A percentile compares a stretch with the other conserved stretches of the same genome.
phyloP scores from a whole-genome alignment of 345 rosid species.

The Turnera subulata region DNA sequence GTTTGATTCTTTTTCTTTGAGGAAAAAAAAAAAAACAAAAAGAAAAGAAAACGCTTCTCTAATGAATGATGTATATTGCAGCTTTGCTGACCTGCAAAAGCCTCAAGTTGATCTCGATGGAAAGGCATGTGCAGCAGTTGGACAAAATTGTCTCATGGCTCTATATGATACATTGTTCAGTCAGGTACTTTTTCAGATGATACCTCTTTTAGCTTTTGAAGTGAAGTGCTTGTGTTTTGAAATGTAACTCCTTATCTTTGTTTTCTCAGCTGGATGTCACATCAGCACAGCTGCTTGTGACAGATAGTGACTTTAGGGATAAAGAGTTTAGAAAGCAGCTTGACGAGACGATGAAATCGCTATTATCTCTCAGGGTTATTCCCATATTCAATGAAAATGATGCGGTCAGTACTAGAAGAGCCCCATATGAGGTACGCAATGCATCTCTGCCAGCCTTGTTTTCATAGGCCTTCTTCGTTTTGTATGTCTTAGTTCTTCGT shows the following conservation, averaged over 20 bases:
- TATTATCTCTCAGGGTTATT: conserved; percentile 63
- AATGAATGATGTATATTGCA: conserved; percentile 16
- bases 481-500: too few species aligned
- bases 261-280: conserved; percentile 78
- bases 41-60: neutral
- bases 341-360: conserved; percentile 65
- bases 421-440: conserved; percentile 95
- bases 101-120: conserved; percentile 90
- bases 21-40: too few species aligned
- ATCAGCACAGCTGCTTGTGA: conserved; percentile 94
- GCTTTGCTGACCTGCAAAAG: conserved; percentile 97
- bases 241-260: conserved; percentile 7
- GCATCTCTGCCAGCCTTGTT: too few species aligned
- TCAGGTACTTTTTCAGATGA: conserved; percentile 33
- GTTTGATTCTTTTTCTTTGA: too few species aligned
- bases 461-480: too few species aligned
- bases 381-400: conserved; percentile 98
- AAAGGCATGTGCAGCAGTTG: conserved; percentile 99
- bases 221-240: neutral
- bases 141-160: conserved; percentile 97
- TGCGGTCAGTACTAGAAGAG: conserved; percentile 95
- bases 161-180: conserved; percentile 82
- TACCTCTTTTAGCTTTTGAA: neutral
- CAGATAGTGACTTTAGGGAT: conserved; percentile 81
- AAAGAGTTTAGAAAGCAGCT: conserved; percentile 81